phyloP scores from a whole-genome alignment of 176 grass and related monocot genomes.

The Triticum aestivum region DNA sequence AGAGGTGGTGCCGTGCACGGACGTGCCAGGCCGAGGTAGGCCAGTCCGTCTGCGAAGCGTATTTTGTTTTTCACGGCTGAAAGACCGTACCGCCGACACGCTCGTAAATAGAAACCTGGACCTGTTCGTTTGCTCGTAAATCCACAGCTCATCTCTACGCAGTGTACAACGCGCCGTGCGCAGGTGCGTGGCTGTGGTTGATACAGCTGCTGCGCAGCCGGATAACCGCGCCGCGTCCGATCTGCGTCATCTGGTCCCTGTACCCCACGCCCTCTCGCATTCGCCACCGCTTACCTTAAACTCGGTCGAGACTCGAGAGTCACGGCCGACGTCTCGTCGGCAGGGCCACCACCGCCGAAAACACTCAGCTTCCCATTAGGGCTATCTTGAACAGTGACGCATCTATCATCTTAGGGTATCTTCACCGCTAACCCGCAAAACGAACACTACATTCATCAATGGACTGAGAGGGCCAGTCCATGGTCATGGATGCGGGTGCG shows the following conservation, averaged over 20 bases:
- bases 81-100: not conserved
- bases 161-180: not conserved
- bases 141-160: not conserved
- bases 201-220: not conserved
- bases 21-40: not conserved
- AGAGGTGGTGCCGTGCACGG: not conserved
- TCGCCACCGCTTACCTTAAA: no score
- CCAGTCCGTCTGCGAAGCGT: not conserved
- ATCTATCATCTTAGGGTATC: no score
- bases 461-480: no score
- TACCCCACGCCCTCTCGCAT: not conserved
- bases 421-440: no score
- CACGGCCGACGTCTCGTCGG: not conserved
- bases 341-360: not conserved
- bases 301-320: no score
- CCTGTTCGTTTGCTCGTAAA: not conserved
- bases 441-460: no score
- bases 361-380: no score
- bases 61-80: not conserved
- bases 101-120: not conserved
- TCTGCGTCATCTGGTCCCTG: not conserved
- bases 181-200: not conserved
- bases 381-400: not conserved
- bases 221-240: not conserved
- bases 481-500: no score